Percentiles rank a stretch among this genome's conserved stretches.
phyloP scores from a whole-genome alignment of 2,329 filamentous ascomycete species.

The Pestalotiopsis fici region DNA sequence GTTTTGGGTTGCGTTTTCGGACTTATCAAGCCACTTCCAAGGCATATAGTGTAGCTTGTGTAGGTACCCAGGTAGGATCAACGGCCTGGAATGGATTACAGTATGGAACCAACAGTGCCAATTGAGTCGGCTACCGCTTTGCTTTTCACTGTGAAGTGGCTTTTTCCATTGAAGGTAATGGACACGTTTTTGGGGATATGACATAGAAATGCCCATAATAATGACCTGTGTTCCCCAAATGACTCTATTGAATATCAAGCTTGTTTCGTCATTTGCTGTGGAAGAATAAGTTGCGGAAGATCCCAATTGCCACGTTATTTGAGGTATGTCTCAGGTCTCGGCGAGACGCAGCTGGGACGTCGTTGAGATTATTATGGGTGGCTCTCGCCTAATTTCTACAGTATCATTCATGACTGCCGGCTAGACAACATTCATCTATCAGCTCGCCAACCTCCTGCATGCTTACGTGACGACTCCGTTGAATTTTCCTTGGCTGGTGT shows the following conservation, averaged over 20 bases:
- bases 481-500: not conserved
- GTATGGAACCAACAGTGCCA: not conserved
- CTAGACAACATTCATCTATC: not conserved
- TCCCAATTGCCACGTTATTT: conserved; percentile 1
- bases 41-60: not conserved
- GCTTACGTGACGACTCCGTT: conserved; percentile 1
- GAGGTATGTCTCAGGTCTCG: not conserved
- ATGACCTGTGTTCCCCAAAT: not conserved
- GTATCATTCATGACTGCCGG: not conserved
- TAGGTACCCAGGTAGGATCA: not conserved
- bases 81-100: not conserved
- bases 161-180: not conserved
- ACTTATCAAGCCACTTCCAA: not conserved
- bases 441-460: not conserved
- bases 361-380: not conserved
- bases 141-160: not conserved
- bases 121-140: not conserved
- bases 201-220: not conserved
- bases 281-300: not conserved
- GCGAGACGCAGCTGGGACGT: not conserved
- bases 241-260: not conserved
- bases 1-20: not conserved
- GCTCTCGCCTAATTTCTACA: not conserved
- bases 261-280: not conserved
- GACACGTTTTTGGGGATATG: not conserved